Conservation (phyloP, 768 basidiomycete genomes). For the Suillus weaverae region DNA sequence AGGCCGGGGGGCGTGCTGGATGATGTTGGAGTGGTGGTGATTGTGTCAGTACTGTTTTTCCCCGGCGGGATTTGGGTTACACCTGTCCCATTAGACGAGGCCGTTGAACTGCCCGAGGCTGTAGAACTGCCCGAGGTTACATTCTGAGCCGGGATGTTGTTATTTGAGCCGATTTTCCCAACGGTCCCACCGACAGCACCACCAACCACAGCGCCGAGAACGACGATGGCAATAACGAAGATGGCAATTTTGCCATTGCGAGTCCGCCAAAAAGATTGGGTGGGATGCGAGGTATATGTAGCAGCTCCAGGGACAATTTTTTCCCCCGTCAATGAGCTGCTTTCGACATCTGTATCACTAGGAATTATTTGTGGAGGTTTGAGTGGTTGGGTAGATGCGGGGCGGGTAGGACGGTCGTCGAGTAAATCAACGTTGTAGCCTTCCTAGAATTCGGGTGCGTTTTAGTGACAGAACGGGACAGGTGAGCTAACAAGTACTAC, state of each 20-base stretch:
- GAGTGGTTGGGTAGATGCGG: constrained; percentile 18
- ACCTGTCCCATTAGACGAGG: not conserved
- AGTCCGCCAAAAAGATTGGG: constrained; percentile 49
- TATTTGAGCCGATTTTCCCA: constrained; percentile 20
- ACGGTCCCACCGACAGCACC: constrained; percentile 58
- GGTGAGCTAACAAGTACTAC: constrained; percentile 14
- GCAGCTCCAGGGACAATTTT: constrained; percentile 9
- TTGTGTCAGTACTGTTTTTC: too few relatives aligned
- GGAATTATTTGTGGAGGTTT: constrained; percentile 17
- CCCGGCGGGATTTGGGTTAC: too few relatives aligned
- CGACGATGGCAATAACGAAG: constrained; percentile 36
- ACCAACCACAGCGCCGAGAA: constrained; percentile 54
- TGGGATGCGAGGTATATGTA: constrained; percentile 2
- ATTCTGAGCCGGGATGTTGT: not conserved
- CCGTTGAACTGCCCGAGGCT: not conserved
- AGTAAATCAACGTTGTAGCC: constrained; percentile 55
- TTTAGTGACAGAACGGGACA: not conserved
- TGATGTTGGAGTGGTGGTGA: too few relatives aligned
- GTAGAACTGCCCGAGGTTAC: not conserved
- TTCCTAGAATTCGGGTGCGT: constrained; percentile 35
- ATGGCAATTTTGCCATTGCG: constrained; percentile 44
- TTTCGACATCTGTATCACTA: constrained; percentile 12
- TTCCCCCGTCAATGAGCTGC: constrained; percentile 10
- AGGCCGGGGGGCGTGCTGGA: too few relatives aligned
- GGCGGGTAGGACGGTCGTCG: constrained; percentile 23